Conservation (phyloP, 768 basidiomycete species). For the Postia placenta region DNA sequence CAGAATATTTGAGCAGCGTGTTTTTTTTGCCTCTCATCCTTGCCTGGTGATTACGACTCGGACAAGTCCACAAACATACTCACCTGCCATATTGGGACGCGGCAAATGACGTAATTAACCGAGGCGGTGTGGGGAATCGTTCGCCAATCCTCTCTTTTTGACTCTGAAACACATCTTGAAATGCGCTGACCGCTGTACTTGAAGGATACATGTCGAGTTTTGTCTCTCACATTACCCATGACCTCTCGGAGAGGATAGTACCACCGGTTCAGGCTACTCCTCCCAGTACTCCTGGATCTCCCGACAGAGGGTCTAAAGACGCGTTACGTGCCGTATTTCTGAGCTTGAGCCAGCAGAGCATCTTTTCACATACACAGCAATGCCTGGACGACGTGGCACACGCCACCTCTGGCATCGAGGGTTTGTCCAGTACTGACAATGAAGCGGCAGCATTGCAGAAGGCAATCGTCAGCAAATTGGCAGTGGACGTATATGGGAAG, state of each 20-base stretch:
- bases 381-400: slow-evolving; percentile 25
- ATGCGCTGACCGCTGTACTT: not conserved
- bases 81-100: no score
- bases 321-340: slow-evolving; percentile 33
- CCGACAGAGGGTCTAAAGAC: slow-evolving; percentile 20
- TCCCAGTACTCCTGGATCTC: slow-evolving; percentile 9
- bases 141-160: no score
- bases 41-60: no score
- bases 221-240: slow-evolving; percentile 2
- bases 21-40: no score
- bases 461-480: slow-evolving; percentile 42
- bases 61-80: no score
- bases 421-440: slow-evolving; percentile 4
- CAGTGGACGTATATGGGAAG: slow-evolving; percentile 56
- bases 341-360: slow-evolving; percentile 29
- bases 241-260: not conserved
- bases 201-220: slow-evolving; percentile 1
- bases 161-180: no score
- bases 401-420: slow-evolving; percentile 8
- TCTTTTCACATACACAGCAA: slow-evolving; percentile 21
- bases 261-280: not conserved
- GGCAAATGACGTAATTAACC: no score
- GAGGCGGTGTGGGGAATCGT: no score
- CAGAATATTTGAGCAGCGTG: no score
- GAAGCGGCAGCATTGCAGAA: slow-evolving; percentile 33